Evolutionary conservation across 129 eudicot genomes (phyloP).

Genomic region (Helichrysum umbraculigerum): DNA sequence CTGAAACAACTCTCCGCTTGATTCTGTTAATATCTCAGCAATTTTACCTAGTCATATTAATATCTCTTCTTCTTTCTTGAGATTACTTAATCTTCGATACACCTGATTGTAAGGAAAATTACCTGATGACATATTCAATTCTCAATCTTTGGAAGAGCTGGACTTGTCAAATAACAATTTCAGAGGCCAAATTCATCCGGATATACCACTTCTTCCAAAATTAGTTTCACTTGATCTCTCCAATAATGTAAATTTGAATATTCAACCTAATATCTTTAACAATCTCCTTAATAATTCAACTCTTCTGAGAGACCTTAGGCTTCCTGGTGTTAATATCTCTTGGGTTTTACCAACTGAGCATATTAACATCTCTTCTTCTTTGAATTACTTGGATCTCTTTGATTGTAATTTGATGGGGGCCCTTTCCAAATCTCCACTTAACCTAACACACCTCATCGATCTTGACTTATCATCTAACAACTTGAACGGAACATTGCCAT

Average conservation of each 20-base stretch:
- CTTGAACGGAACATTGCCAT: constrained; percentile 17
- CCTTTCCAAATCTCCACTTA: constrained; percentile 16
- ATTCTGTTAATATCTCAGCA: not conserved
- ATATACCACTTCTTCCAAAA: constrained; percentile 14
- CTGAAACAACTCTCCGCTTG: constrained; percentile 26
- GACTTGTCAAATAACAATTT: not conserved
- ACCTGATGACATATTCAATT: constrained; percentile 29
- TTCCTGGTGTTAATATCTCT: not conserved
- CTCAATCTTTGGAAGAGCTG: constrained; percentile 22
- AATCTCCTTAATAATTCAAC: not conserved
- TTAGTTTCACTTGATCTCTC: constrained; percentile 12
- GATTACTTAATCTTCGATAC: constrained; percentile 8
- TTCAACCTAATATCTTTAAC: not conserved
- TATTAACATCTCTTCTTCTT: constrained; percentile 1
- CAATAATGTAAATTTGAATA: not conserved
- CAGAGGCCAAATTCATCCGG: not conserved
- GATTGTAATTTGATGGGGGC: not conserved
- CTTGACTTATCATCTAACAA: not conserved
- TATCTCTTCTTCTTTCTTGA: constrained; percentile 24
- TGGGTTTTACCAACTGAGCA: not conserved
- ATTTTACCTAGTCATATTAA: constrained; percentile 17
- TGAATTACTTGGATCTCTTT: not conserved
- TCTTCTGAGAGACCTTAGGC: not conserved
- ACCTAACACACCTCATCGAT: constrained; percentile 16
- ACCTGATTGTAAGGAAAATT: constrained; percentile 35